Base-by-base conservation (phyloP, 148 eudicot species). In the Rhododendron ovatum region DNA sequence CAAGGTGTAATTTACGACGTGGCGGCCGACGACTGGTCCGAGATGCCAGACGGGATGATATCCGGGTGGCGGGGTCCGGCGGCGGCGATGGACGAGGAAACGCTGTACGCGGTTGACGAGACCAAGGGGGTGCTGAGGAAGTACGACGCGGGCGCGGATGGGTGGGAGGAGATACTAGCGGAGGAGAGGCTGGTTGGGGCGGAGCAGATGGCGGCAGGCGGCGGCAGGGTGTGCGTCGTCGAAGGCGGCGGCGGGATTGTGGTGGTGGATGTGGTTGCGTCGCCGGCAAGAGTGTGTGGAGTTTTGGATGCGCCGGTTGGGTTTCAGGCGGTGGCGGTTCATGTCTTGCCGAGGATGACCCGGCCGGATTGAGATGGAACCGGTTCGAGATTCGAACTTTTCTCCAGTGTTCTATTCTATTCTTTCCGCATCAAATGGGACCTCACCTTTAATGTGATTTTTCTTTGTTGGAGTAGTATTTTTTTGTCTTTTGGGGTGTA, bases 1-100 rank as follows among this genome's bases (percentile, higher is more conserved):
- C 92, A 96, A 33, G 99, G 99, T 5, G 86, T 86, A 0, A 86
- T 93, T 1, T 95, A 95, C 83, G 87, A 91, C 48, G 77, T 85
- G 6, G 80, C 18, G 15, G 82, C 28, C 0, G 93, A 92, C 50
- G 13, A 65, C 73, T 95, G 95, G 96, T 59, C 3, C 55, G 93
- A 94, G 33, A 96, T 96, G 98, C 89, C 91, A 83, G 93, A 81
- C 28, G 94, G 93, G 73, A 96, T 96, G 98, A 37, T 91, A 5
- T 80, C 37, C 2, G 99, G 99, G 48, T 96, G 99, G 99, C 85
- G 88, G 37, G 99, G 99, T 0, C 98, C 98, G 73, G 98, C 92
- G 63, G 98, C 98, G 20, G 85, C 99, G 4, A 91, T 95, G 95
- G 92, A 88, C 1, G 98, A 96, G 86, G 90, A 93, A 47, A 85